phyloP scores from a whole-genome alignment of 2,329 filamentous ascomycete species.

The Aspergillus glaucus region DNA sequence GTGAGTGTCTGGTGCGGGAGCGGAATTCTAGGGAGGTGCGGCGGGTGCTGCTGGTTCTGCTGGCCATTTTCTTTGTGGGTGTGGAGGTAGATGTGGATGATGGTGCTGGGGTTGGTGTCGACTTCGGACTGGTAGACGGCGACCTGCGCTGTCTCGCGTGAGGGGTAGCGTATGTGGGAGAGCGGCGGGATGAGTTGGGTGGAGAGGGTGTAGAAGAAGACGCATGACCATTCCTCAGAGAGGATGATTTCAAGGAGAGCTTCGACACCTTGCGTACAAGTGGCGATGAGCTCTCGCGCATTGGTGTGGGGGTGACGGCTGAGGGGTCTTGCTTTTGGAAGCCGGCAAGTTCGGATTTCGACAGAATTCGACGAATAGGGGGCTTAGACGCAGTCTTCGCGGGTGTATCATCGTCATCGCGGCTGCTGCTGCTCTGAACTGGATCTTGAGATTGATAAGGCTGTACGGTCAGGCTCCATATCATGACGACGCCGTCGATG shows the following conservation, averaged over 20 bases:
- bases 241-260: slow-evolving; percentile 39
- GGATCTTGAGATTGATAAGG: slow-evolving; percentile 26
- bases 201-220: slow-evolving; percentile 27
- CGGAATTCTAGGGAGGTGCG: slow-evolving; percentile 48
- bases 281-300: slow-evolving; percentile 43
- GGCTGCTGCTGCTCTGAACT: slow-evolving; percentile 15
- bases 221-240: slow-evolving; percentile 23
- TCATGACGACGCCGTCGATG: slow-evolving; percentile 75
- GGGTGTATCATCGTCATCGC: slow-evolving; percentile 34
- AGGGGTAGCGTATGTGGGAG: slow-evolving; percentile 21
- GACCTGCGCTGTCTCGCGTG: slow-evolving; percentile 25
- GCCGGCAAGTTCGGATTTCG: slow-evolving; percentile 77
- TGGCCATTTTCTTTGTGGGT: slow-evolving; percentile 22
- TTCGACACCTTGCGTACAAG: slow-evolving; percentile 52
- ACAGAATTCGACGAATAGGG: slow-evolving; percentile 77
- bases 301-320: slow-evolving; percentile 36
- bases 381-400: slow-evolving; percentile 55
- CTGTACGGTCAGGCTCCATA: slow-evolving; percentile 52
- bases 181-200: slow-evolving; percentile 23
- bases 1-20: slow-evolving; percentile 37
- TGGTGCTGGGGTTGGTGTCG: slow-evolving; percentile 21
- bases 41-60: slow-evolving; percentile 27
- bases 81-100: slow-evolving; percentile 32
- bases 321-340: slow-evolving; percentile 54
- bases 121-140: slow-evolving; percentile 34